Percentiles rank a stretch among this genome's conserved stretches.
Conservation (phyloP, 306 rosid genomes). For the Lotus japonicus region DNA sequence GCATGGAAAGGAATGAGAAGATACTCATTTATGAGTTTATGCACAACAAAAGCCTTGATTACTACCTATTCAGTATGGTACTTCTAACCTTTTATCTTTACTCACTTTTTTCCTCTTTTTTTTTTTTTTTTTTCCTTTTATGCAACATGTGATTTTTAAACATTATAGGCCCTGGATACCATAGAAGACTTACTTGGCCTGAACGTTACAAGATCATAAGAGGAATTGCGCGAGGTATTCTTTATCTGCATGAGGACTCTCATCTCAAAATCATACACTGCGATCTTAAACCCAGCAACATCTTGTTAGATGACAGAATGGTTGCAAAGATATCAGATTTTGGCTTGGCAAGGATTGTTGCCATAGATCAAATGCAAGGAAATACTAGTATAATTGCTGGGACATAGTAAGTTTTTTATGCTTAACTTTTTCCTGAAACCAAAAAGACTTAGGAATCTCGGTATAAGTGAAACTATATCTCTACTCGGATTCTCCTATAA, state of each 20-base stretch:
- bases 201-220: constrained; percentile 20
- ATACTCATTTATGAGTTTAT: constrained; percentile 21
- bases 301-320: constrained; percentile 19
- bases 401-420: constrained; percentile 25
- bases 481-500: too few relatives aligned
- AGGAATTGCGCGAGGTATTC: constrained; percentile 23
- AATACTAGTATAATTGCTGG: constrained; percentile 28
- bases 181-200: constrained; percentile 16
- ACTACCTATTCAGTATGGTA: constrained; percentile 22
- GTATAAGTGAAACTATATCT: too few relatives aligned
- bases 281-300: constrained; percentile 25
- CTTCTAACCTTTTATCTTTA: constrained; percentile 1
- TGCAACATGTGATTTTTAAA: not conserved
- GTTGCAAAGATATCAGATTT: constrained; percentile 26
- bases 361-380: constrained; percentile 27
- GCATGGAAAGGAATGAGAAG: constrained; percentile 21
- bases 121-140: not conserved
- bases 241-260: constrained; percentile 27
- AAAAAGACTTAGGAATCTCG: not conserved
- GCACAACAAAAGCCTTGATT: constrained; percentile 30
- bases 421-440: not conserved
- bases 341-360: constrained; percentile 27
- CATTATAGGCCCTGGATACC: not conserved
- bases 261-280: constrained; percentile 21
- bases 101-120: not conserved